Conservation (phyloP, 768 basidiomycete genomes). For the Phanerodontia chrysosporium region DNA sequence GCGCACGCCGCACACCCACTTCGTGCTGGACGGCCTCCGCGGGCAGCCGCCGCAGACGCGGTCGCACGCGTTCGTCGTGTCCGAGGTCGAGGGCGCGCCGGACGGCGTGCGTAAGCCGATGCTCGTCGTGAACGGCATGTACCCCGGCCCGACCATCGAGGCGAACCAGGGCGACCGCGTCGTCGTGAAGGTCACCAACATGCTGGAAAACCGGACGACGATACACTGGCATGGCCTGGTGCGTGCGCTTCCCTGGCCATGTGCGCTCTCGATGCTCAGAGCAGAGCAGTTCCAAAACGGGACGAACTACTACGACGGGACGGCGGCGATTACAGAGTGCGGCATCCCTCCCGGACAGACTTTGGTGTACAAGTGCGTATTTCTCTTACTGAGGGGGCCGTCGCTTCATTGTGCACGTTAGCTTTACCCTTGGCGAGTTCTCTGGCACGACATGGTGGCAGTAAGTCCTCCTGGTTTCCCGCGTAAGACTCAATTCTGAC, state of each 20-base stretch:
- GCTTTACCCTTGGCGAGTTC: constrained; percentile 39
- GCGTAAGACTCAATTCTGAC: no score
- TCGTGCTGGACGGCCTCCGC: constrained; percentile 12
- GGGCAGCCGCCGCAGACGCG: constrained; percentile 33
- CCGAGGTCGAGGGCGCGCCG: constrained; percentile 32
- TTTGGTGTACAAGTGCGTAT: not conserved
- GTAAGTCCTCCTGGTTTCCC: constrained; percentile 27
- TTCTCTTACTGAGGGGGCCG: constrained; percentile 15
- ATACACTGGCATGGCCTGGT: no score
- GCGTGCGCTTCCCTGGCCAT: constrained; percentile 2
- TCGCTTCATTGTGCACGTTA: constrained; percentile 21
- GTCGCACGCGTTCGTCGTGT: constrained; percentile 39
- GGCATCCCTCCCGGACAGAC: constrained; percentile 25
- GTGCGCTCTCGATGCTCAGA: no score
- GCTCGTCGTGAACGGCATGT: no score
- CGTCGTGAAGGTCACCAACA: constrained; percentile 33
- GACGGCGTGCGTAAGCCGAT: constrained; percentile 38
- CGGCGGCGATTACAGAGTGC: constrained; percentile 19
- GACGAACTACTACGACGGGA: no score
- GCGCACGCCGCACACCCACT: constrained; percentile 4
- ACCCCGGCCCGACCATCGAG: constrained; percentile 36
- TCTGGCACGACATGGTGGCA: constrained; percentile 50
- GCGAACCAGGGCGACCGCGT: constrained; percentile 34
- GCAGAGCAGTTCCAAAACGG: no score
- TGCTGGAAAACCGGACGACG: constrained; percentile 27